These are phyloP conservation scores for Chenopodium album DNA, from an alignment of 148 eudicot species.

Conservation along the genomic window DNA sequence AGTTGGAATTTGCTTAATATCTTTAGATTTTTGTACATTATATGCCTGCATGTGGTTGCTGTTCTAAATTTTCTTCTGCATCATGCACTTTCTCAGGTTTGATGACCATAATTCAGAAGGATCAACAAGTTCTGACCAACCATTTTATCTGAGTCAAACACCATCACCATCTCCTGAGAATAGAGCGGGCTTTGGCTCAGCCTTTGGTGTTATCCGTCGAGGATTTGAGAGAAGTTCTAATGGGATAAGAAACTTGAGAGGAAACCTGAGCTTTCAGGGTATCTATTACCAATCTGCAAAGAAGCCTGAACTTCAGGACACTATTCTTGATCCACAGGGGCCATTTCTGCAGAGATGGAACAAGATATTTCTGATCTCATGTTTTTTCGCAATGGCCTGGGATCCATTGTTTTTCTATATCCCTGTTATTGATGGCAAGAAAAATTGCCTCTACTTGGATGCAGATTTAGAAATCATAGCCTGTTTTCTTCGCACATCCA, in stretches of 20 bases:
- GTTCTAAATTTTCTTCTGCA: not conserved
- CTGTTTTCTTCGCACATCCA: constrained; percentile 54
- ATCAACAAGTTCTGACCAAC: constrained; percentile 29
- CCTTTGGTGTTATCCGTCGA: constrained; percentile 26
- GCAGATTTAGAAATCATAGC: constrained; percentile 42
- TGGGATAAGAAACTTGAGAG: constrained; percentile 35
- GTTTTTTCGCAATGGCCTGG: constrained; percentile 60
- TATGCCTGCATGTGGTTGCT: not conserved
- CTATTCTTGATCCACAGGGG: constrained; percentile 63
- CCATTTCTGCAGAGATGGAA: constrained; percentile 66
- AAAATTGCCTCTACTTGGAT: constrained; percentile 51
- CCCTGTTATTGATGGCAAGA: constrained; percentile 41
- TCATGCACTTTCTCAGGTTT: constrained; percentile 26
- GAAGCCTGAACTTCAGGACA: constrained; percentile 21
- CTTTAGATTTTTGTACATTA: not conserved
- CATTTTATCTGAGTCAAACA: constrained; percentile 18
- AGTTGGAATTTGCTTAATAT: not conserved
- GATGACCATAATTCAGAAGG: constrained; percentile 28
- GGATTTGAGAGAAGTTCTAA: constrained; percentile 36
- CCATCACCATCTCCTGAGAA: constrained; percentile 11
- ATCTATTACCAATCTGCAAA: constrained; percentile 28
- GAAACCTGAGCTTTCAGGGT: constrained; percentile 26
- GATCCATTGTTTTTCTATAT: constrained; percentile 73
- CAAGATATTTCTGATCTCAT: constrained; percentile 51
- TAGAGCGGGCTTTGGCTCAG: constrained; percentile 16